A percentile compares a stretch with the other conserved stretches of the same genome.
These are phyloP conservation scores for Saussurea involucrata DNA, from an alignment of 129 eudicot species.

Conservation along the genomic window DNA sequence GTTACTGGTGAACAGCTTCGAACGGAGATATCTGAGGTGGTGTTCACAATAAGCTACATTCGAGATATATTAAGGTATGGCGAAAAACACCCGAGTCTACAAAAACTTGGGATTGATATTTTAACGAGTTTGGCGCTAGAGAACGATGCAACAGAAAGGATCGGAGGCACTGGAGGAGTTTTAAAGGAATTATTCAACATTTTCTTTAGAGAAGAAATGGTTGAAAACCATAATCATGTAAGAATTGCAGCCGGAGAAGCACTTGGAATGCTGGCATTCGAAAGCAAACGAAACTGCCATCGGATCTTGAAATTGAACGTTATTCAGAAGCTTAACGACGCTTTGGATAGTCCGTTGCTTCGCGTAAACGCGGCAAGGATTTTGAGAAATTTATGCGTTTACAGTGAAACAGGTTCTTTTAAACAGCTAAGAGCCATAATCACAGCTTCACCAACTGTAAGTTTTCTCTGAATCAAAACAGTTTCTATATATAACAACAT, in stretches of 20 bases:
- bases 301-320: slow-evolving; percentile 48
- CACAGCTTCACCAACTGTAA: slow-evolving; percentile 66
- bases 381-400: slow-evolving; percentile 63
- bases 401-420: slow-evolving; percentile 52
- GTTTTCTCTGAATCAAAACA: slow-evolving; percentile 14
- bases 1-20: slow-evolving; percentile 79
- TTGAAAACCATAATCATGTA: slow-evolving; percentile 34
- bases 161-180: slow-evolving; percentile 84
- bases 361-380: slow-evolving; percentile 71
- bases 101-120: slow-evolving; percentile 75
- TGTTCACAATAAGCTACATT: slow-evolving; percentile 76
- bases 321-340: slow-evolving; percentile 40
- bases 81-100: slow-evolving; percentile 55
- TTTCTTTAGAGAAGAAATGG: slow-evolving; percentile 48
- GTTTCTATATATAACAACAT: not conserved
- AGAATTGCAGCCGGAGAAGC: slow-evolving; percentile 89
- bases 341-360: slow-evolving; percentile 58
- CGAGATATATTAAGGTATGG: slow-evolving; percentile 69
- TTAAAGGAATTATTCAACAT: slow-evolving; percentile 60
- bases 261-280: slow-evolving; percentile 74
- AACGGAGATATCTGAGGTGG: slow-evolving; percentile 67
- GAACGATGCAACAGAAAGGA: slow-evolving; percentile 79
- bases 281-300: slow-evolving; percentile 58
- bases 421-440: slow-evolving; percentile 42
- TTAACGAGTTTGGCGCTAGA: slow-evolving; percentile 76